These are phyloP conservation scores for Debaryomyces nepalensis DNA, from an alignment of 1,139 yeast genomes.

Conservation along the genomic window DNA sequence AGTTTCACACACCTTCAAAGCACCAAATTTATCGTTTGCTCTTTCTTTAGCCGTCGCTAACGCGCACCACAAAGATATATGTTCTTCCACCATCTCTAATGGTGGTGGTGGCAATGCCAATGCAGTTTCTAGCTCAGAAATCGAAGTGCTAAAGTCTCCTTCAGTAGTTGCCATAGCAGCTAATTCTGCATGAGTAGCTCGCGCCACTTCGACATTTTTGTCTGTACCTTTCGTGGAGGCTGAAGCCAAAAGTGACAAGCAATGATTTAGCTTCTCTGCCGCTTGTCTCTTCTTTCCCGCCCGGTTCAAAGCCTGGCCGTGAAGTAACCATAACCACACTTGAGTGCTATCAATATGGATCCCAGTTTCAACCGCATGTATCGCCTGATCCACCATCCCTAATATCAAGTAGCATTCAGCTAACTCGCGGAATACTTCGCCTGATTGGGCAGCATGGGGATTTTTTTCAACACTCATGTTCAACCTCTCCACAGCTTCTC, in stretches of 20 bases:
- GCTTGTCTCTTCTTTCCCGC: constrained; percentile 51
- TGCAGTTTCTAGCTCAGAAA: constrained; percentile 53
- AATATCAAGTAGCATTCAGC: constrained; percentile 53
- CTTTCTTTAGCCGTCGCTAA: constrained; percentile 55
- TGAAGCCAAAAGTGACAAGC: constrained; percentile 47
- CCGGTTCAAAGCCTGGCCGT: constrained; percentile 51
- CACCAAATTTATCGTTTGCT: constrained; percentile 51
- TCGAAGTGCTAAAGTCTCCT: constrained; percentile 51
- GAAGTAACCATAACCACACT: constrained; percentile 49
- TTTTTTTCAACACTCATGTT: constrained; percentile 40
- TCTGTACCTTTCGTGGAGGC: constrained; percentile 27
- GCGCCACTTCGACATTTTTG: constrained; percentile 48
- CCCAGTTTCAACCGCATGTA: constrained; percentile 51
- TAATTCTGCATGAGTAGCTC: constrained; percentile 57
- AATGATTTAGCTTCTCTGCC: constrained; percentile 48
- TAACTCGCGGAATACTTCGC: constrained; percentile 49
- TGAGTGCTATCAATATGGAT: constrained; percentile 47
- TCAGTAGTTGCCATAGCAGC: constrained; percentile 59
- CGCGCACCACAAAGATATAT: constrained; percentile 56
- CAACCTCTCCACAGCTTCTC: constrained; percentile 48
- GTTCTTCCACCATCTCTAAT: constrained; percentile 47
- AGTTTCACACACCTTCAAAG: constrained; percentile 52
- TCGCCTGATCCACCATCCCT: constrained; percentile 56
- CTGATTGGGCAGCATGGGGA: constrained; percentile 38
- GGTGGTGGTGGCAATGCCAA: constrained; percentile 56